Evolutionary conservation across 2,329 filamentous ascomycete species (phyloP).

Genomic region (Macrophomina phaseolina): DNA sequence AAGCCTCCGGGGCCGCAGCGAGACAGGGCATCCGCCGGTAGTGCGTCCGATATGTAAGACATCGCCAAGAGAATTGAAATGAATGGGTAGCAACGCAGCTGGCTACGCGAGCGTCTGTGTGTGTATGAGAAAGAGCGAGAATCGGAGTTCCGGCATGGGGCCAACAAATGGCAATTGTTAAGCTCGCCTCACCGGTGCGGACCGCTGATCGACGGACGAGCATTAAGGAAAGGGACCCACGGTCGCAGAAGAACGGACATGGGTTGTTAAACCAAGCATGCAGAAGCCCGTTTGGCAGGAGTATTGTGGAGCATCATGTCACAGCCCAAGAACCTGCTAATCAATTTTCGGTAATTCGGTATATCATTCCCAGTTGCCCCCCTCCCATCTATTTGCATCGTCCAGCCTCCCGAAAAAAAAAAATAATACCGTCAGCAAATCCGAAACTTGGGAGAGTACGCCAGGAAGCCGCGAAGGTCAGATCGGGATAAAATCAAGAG

Average conservation of each 20-base stretch:
- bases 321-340: neutral
- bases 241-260: too few relatives aligned
- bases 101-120: neutral
- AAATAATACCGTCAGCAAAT: neutral
- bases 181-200: neutral
- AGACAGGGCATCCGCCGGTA: too few relatives aligned
- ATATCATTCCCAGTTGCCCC: neutral
- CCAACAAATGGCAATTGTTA: too few relatives aligned
- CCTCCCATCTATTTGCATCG: constrained; percentile 1
- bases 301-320: neutral
- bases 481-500: neutral
- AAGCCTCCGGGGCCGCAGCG: too few relatives aligned
- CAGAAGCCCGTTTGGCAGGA: too few relatives aligned
- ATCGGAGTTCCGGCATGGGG: neutral
- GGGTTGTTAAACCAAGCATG: too few relatives aligned
- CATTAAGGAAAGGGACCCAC: too few relatives aligned
- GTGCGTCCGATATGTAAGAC: neutral
- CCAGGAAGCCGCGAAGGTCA: constrained; percentile 1
- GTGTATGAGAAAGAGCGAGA: neutral
- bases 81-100: neutral
- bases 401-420: neutral
- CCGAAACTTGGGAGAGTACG: constrained; percentile 5
- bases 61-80: neutral
- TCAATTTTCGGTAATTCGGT: constrained; percentile 5
- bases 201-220: neutral